Evolutionary conservation across 2,329 filamentous ascomycete genomes (phyloP).

Genomic region (Diplodia intermedia): DNA sequence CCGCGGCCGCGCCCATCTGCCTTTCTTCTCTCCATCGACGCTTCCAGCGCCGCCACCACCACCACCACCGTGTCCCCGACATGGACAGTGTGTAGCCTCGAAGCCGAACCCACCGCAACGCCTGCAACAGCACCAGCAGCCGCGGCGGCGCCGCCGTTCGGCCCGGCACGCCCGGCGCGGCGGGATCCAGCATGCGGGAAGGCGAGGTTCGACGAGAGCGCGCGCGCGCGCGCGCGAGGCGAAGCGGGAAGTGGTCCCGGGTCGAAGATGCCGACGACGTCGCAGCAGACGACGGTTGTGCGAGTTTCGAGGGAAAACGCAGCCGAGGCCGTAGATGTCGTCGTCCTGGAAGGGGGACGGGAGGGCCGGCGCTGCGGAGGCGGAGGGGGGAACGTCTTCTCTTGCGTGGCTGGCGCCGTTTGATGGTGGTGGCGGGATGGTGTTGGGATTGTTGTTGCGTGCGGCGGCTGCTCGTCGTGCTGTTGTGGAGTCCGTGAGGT

Average conservation of each 20-base stretch:
- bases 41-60: not conserved
- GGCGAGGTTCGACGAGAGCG: not conserved
- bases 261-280: too few species aligned
- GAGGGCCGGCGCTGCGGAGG: not conserved
- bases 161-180: not conserved
- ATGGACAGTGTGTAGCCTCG: not conserved
- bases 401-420: not conserved
- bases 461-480: not conserved
- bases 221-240: not conserved
- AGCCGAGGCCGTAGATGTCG: not conserved
- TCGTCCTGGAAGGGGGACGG: not conserved
- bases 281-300: not conserved
- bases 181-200: constrained; percentile 12
- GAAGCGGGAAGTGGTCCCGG: not conserved
- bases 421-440: too few species aligned
- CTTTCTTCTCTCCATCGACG: too few species aligned
- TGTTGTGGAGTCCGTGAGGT: not conserved
- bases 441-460: not conserved
- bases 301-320: not conserved
- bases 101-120: not conserved
- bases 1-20: not conserved
- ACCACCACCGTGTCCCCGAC: not conserved
- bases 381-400: not conserved
- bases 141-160: too few species aligned
- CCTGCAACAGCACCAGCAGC: too few species aligned